Base-by-base conservation (phyloP, 805 yeast genomes). In the Teunomyces aglyptinius region DNA sequence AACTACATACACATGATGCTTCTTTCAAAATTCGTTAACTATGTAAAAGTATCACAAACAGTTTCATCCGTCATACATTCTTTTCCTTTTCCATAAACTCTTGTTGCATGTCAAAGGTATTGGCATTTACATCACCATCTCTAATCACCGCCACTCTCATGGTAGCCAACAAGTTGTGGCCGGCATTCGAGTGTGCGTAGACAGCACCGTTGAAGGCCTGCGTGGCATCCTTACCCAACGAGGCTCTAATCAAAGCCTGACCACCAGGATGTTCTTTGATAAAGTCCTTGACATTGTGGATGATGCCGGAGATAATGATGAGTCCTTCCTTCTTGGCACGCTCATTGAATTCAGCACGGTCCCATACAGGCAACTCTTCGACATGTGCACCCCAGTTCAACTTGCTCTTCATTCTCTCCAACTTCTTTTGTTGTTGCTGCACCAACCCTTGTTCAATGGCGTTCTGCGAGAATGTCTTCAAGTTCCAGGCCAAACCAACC, bases 251-350 rank as follows among this genome's bases (percentile, higher is more conserved):
- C 51, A 87, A 70, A 40, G 89, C 83, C 61, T 78, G 82, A 55
- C 95, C 95, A 77, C 95, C 95, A 53, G 95, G 95, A 63, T 87
- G 95, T 60, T 84, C 88, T 48, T 78, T 75, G 54, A 85, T 76
- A 64, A 85, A 86, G 12, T 70, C 67, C 49, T 85, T 69, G 53
- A 85, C 87, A 58, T 86, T 85, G 66, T 87, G 94, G 40, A 86
- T 88, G 49, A 87, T 86, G 57, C 94, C 94, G 39, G 85, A 78
- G 51, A 87, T 81, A 54, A 87, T 78, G 39, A 86, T 81, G 46
- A 85, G 73, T 32, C 89, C 89, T 28, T 70, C 67, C 56, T 76
- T 71, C 52, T 75, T 75, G 45, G 82, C 72, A 44, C 75, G 66
- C 48, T 74, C 75, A 57, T 70, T 73, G 57, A 83, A 85, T 56